Base-by-base conservation (phyloP, 768 basidiomycete species). In the Mycena maculata region DNA sequence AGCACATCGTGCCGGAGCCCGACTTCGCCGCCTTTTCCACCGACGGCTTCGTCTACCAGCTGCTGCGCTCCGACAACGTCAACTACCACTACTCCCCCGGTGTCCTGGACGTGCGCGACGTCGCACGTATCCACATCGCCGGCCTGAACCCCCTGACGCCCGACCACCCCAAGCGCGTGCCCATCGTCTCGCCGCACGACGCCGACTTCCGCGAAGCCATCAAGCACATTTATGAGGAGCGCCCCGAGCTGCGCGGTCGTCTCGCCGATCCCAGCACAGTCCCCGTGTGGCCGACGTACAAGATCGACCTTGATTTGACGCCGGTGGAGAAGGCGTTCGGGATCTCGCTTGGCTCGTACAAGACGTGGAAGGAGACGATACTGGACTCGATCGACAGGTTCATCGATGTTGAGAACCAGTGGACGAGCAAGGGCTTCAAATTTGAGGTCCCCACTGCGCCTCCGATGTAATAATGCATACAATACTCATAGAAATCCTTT, bases 311-410 rank as follows among this genome's bases (percentile, higher is more conserved):
- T 62, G 71, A 38, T 60, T 61, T 63, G 68, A 36, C 9, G 33
- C 62, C 13, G 65, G 62, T 70, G 68, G 75, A 63, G 68, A 39
- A 53, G 73, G 71, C 73, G 73, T 73, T 72, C 10, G 68, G 65
- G 38, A 57, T 72, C 25, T 57, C 48, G 20, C 45, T 57, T 25
- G 48, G 42, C 4, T 48, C 38, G 16, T 61, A 60, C 44, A 65
- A 53, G 38, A 63, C 68, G 18, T 70, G 68, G 71, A 59, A 45
- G 55, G 62, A 69, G 27, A 73, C 70, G 18, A 67, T 71, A 16
- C 30, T 69, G 36, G 72, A 73, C 31, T 48, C 54, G 9, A 38
- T 71, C 8, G 70, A 73, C 36, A 63, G 72, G 7, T 49, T 71
- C 20, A 23, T 69, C 22, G 61, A 45, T 4, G 7, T 71, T 2